phyloP scores from a whole-genome alignment of 371 early-diverging fungal species.

The Smittium culicis region DNA sequence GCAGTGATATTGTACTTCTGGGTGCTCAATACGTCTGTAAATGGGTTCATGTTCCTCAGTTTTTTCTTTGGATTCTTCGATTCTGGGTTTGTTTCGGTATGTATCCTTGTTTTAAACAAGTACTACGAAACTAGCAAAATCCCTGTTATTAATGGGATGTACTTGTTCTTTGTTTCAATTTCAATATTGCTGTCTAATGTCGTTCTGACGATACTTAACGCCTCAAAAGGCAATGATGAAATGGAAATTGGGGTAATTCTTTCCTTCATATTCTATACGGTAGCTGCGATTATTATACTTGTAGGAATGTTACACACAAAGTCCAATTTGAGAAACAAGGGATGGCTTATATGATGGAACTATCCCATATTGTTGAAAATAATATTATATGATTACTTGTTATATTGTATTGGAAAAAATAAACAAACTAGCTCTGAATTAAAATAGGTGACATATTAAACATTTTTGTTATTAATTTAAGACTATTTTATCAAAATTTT shows the following conservation, averaged over 20 bases:
- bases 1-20: constrained; percentile 32
- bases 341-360: too few species aligned
- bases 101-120: constrained; percentile 3
- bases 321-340: not conserved
- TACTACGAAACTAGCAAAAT: constrained; percentile 8
- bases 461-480: too few species aligned
- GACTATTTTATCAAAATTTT: too few species aligned
- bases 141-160: constrained; percentile 7
- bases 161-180: constrained; percentile 1
- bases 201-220: not conserved
- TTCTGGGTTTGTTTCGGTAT: constrained; percentile 4
- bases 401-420: too few species aligned
- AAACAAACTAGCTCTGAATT: too few species aligned
- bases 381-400: too few species aligned
- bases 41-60: constrained; percentile 14
- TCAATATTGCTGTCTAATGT: constrained; percentile 4
- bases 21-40: constrained; percentile 25
- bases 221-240: too few species aligned
- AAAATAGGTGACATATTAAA: too few species aligned
- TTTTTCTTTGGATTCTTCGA: constrained; percentile 32
- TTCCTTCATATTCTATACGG: not conserved
- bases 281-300: not conserved
- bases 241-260: not conserved
- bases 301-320: not conserved
- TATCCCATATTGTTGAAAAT: too few species aligned